Percentiles rank a stretch among this genome's conserved stretches.
Conservation (phyloP, 345 rosid species). For the sweet orange (Citrus sinensis) region DNA sequence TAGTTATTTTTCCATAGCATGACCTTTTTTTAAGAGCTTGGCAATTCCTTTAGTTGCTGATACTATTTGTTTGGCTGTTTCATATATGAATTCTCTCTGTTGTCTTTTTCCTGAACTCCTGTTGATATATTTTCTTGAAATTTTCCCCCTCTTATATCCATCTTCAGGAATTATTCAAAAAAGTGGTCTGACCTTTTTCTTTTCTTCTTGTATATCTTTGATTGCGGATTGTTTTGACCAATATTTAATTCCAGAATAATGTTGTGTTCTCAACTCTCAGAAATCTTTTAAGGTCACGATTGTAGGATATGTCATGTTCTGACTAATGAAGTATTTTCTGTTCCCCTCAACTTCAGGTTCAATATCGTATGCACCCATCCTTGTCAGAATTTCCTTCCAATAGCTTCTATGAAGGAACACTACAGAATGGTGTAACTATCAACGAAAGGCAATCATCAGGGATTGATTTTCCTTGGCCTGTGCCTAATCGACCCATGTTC, state of each 20-base stretch:
- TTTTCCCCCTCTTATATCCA: too few species aligned
- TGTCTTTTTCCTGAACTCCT: neutral
- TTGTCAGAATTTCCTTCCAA: slow-evolving; percentile 98
- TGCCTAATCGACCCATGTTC: slow-evolving; percentile 97
- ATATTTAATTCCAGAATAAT: neutral
- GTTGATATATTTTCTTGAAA: neutral
- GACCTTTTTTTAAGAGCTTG: neutral
- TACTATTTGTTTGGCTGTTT: neutral
- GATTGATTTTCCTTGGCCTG: slow-evolving; percentile 99
- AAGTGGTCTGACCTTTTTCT: too few species aligned
- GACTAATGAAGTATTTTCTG: slow-evolving; percentile 12
- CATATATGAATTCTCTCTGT: neutral
- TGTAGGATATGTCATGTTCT: slow-evolving; percentile 5
- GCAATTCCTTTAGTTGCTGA: neutral
- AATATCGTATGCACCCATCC: slow-evolving; percentile 98
- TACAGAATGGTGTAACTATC: slow-evolving; percentile 97
- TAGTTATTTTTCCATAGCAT: neutral
- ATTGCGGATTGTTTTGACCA: neutral
- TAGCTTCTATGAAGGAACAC: slow-evolving; percentile 96
- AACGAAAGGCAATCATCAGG: slow-evolving; percentile 95
- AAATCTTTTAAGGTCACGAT: neutral
- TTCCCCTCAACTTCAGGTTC: slow-evolving; percentile 56
- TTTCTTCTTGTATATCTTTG: neutral
- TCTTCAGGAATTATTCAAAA: too few species aligned
- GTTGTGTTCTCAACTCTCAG: neutral